These are phyloP conservation scores for Taxillus chinensis DNA, from an alignment of 164 flowering plant genomes.

Conservation along the genomic window DNA sequence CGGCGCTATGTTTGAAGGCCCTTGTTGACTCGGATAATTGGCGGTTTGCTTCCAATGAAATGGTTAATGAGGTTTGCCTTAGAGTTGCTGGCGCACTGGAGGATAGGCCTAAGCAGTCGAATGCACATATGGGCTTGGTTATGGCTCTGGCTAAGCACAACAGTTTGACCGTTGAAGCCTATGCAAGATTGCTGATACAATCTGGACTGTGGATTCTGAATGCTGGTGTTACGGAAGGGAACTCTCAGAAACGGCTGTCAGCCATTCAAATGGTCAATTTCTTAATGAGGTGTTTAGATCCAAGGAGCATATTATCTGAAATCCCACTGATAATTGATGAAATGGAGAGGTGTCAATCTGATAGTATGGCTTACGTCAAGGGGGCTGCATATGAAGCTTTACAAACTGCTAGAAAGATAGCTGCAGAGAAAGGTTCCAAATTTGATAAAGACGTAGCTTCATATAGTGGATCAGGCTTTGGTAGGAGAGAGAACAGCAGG, in stretches of 20 bases:
- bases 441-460: conserved; percentile 32
- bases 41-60: conserved; percentile 78
- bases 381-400: conserved; percentile 92
- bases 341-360: conserved; percentile 73
- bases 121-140: conserved; percentile 76
- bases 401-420: conserved; percentile 60
- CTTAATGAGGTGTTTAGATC: conserved; percentile 75
- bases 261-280: conserved; percentile 89
- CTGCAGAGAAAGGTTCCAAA: conserved; percentile 30
- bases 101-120: conserved; percentile 59
- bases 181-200: conserved; percentile 62
- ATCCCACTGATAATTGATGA: conserved; percentile 49
- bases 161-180: conserved; percentile 60
- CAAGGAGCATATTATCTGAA: conserved; percentile 67
- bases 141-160: conserved; percentile 79
- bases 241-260: conserved; percentile 67
- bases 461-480: conserved; percentile 44
- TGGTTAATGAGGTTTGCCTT: conserved; percentile 80
- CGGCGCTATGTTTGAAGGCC: conserved; percentile 87
- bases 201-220: conserved; percentile 59
- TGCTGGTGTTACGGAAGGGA: conserved; percentile 45
- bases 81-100: conserved; percentile 73
- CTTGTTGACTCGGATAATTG: conserved; percentile 91
- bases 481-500: conserved; percentile 24
- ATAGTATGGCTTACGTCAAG: conserved; percentile 71